Evolutionary conservation across 148 eudicot species (phyloP).

Genomic region (Gaultheria prostrata): DNA sequence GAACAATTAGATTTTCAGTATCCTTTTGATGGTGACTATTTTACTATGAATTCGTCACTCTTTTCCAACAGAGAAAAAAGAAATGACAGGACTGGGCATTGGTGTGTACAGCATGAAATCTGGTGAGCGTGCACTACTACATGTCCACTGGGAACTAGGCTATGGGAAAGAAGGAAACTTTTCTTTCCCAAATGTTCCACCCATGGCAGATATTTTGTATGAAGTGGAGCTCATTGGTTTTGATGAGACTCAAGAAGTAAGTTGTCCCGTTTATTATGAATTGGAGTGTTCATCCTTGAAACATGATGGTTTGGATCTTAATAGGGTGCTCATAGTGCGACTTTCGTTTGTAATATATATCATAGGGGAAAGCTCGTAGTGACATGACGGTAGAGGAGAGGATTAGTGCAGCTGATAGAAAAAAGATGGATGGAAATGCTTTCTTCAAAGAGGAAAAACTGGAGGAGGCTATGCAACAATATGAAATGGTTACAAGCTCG

Average conservation of each 20-base stretch:
- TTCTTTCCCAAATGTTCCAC: slow-evolving; percentile 98
- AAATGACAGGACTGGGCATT: slow-evolving; percentile 80
- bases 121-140: slow-evolving; percentile 89
- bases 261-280: slow-evolving; percentile 4
- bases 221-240: slow-evolving; percentile 97
- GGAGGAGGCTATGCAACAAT: slow-evolving; percentile 96
- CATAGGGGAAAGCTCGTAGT: slow-evolving; percentile 88
- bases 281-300: slow-evolving; percentile 9
- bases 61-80: slow-evolving; percentile 72
- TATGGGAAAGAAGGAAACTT: slow-evolving; percentile 96
- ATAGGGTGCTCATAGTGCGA: neutral
- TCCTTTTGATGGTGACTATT: neutral
- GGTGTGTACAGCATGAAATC: slow-evolving; percentile 84
- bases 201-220: slow-evolving; percentile 80
- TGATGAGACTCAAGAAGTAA: slow-evolving; percentile 92
- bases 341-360: neutral
- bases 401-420: slow-evolving; percentile 88
- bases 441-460: slow-evolving; percentile 88
- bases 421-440: slow-evolving; percentile 96
- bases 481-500: slow-evolving; percentile 72
- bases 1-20: neutral
- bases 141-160: slow-evolving; percentile 85
- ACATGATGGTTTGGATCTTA: neutral
- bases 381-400: slow-evolving; percentile 99
- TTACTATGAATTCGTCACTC: neutral